These are phyloP conservation scores for Corynespora cassiicola DNA, from an alignment of 2,329 filamentous ascomycete species.

Conservation along the genomic window DNA sequence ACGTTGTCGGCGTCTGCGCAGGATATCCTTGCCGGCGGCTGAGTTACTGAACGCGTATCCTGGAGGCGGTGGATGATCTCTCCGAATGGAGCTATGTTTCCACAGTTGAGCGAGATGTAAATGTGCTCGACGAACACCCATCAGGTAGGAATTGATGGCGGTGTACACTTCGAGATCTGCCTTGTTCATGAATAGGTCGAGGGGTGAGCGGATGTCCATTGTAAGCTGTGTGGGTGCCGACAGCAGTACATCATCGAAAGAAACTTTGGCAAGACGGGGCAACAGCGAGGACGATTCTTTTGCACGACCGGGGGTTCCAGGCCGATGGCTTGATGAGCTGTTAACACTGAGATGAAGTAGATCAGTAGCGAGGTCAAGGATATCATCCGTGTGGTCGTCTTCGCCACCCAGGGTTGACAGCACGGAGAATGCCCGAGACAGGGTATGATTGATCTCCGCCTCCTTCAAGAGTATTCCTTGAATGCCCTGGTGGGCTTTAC, in stretches of 20 bases:
- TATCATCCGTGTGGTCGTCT: conserved; percentile 76
- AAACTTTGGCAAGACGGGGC: conserved; percentile 51
- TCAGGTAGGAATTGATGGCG: conserved; percentile 83
- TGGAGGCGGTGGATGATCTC: conserved; percentile 76
- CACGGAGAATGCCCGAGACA: conserved; percentile 79
- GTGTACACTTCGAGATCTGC: conserved; percentile 82
- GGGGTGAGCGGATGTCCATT: conserved; percentile 75
- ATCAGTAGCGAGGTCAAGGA: conserved; percentile 81
- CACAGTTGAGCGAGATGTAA: conserved; percentile 84
- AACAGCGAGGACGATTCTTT: conserved; percentile 36
- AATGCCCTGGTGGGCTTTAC: conserved; percentile 56
- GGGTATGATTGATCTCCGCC: conserved; percentile 78
- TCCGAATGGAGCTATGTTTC: conserved; percentile 80
- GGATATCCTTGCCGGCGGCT: conserved; percentile 64
- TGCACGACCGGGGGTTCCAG: conserved; percentile 49
- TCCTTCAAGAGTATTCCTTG: conserved; percentile 79
- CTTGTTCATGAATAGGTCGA: conserved; percentile 84
- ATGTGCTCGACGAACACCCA: conserved; percentile 85
- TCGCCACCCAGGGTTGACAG: conserved; percentile 79
- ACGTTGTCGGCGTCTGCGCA: conserved; percentile 68
- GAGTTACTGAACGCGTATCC: conserved; percentile 69
- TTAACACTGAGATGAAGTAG: conserved; percentile 72
- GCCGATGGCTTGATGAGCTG: conserved; percentile 49
- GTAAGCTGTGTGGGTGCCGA: conserved; percentile 75
- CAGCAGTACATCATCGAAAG: conserved; percentile 83